Evolutionary conservation across 2,329 filamentous ascomycete species (phyloP), one percentile per base, ranked within the genome.

Genomic region (Colletotrichum lini): DNA sequence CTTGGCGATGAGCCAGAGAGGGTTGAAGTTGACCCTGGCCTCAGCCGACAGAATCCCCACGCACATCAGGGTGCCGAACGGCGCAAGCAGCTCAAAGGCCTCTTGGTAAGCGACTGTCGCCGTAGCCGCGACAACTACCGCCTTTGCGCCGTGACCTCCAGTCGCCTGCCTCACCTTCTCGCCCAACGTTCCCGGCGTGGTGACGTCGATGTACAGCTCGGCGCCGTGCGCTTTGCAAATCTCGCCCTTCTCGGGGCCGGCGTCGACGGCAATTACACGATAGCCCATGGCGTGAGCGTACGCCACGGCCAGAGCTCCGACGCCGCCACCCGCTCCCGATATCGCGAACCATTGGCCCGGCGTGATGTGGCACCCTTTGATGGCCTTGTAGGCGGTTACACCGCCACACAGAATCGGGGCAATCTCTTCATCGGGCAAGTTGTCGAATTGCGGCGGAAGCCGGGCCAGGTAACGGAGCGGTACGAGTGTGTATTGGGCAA

Each of bases 401-500:
- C 84, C 84, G 0, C 79, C 83, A 64, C 84, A 85, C 42, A 85
- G 70, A 8, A 84, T 78, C 0, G 83, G 84, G 2, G 82, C 83
- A 0, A 84, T 75, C 5, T 76, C 56, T 57, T 84, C 81, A 54
- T 84, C 82, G 0, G 76, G 67, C 23, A 71, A 42, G 16, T 69
- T 75, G 2, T 79, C 77, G 1, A 81, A 74, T 0, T 76, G 66
- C 0, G 72, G 70, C 2, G 81, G 79, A 18, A 82, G 72, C 16
- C 72, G 73, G 10, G 79, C 66, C 0, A 82, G 64, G 64, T 84
- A 84, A 3, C 78, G 75, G 3, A 76, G 76, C 0, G 81, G 81
- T 1, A 79, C 78, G 7, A 83, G 65, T 26, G 79, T 78, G 63
- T 82, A 81, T 70, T 84, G 78, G 12, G 81, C 79, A 70, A 84